Percentiles rank a stretch among this genome's conserved stretches.
phyloP scores from a whole-genome alignment of 2,329 filamentous ascomycete species.

The Verticillium albo-atrum region DNA sequence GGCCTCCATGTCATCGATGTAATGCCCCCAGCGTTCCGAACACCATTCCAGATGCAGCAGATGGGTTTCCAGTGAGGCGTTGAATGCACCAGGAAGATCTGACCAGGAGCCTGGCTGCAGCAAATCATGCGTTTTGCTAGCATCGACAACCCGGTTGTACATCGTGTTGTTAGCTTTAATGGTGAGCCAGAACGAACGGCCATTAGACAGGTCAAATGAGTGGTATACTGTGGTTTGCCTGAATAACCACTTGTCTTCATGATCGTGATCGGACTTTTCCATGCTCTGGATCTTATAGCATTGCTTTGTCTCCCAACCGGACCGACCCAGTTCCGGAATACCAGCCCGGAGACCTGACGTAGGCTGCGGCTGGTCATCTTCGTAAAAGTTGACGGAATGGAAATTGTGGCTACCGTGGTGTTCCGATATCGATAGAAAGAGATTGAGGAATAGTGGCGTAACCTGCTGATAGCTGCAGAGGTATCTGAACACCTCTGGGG shows the following conservation, averaged over 20 bases:
- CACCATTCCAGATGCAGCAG: conserved; percentile 1
- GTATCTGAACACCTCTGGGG: neutral
- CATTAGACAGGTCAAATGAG: neutral
- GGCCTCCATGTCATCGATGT: neutral
- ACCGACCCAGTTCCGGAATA: neutral
- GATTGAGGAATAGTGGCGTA: neutral
- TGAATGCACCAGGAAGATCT: neutral
- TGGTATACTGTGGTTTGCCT: conserved; percentile 1
- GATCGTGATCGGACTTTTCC: neutral
- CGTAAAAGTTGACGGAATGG: neutral
- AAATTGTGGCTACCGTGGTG: neutral
- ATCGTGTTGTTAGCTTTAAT: neutral
- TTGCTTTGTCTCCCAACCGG: neutral
- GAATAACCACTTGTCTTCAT: neutral
- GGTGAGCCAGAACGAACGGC: neutral
- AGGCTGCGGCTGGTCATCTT: neutral
- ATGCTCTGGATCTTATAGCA: conserved; percentile 3
- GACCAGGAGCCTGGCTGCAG: neutral
- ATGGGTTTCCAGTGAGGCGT: neutral
- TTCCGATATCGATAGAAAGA: neutral
- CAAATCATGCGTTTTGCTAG: neutral
- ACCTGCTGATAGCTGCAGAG: neutral
- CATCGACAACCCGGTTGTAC: neutral
- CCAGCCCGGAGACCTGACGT: neutral
- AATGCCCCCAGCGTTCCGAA: conserved; percentile 2